These are phyloP conservation scores for Geotrichum cucujoidarum DNA, from an alignment of 1,139 yeast genomes.

Conservation along the genomic window DNA sequence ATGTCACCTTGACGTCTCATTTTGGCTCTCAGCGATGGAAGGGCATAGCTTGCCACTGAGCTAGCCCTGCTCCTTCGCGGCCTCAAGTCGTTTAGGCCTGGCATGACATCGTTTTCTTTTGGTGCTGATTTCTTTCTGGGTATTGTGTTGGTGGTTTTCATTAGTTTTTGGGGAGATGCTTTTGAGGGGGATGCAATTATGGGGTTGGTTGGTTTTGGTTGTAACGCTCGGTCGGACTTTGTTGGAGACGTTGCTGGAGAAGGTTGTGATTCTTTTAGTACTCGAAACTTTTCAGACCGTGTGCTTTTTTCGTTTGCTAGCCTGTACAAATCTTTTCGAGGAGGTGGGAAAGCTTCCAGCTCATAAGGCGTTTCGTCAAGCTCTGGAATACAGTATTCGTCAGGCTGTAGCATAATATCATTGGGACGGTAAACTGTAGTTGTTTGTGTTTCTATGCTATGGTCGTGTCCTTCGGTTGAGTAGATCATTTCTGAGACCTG, in stretches of 20 bases:
- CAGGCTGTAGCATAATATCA: neutral
- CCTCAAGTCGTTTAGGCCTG: conserved; percentile 4
- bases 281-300: too few relatives aligned
- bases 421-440: neutral
- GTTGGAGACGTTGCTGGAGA: neutral
- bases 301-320: too few relatives aligned
- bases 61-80: conserved; percentile 44
- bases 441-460: neutral
- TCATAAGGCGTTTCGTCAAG: conserved; percentile 11
- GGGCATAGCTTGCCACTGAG: conserved; percentile 53
- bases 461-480: neutral
- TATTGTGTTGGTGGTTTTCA: conserved; percentile 3
- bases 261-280: conserved; percentile 1
- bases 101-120: conserved; percentile 22
- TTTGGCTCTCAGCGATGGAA: conserved; percentile 63
- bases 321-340: conserved; percentile 6
- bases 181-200: neutral
- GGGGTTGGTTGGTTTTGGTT: conserved; percentile 5
- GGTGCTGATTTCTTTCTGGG: conserved; percentile 20
- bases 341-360: conserved; percentile 6
- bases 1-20: conserved; percentile 65
- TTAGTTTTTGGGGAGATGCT: neutral
- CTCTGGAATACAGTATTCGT: conserved; percentile 11
- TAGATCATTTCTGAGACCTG: neutral
- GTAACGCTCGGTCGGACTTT: neutral